Evolutionary conservation across 2,329 filamentous ascomycete genomes (phyloP).

Genomic region (Mariannaea elegans): DNA sequence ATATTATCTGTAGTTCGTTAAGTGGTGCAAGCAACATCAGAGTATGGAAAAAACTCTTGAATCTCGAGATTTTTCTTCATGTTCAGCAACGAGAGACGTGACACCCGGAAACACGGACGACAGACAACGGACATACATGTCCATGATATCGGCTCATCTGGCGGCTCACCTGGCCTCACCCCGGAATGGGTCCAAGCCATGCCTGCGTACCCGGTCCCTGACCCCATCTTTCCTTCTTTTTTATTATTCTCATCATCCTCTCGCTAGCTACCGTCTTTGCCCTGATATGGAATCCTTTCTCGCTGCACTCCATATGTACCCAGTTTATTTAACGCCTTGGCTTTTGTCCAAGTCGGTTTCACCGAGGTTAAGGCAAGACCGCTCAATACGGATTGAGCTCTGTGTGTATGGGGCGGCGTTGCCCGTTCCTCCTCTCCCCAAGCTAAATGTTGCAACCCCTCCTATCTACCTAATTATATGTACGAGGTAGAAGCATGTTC

Average conservation of each 20-base stretch:
- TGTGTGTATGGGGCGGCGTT: neutral
- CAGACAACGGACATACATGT: slow-evolving; percentile 25
- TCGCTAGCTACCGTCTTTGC: neutral
- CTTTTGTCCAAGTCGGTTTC: slow-evolving; percentile 29
- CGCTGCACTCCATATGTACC: neutral
- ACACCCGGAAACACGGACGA: neutral
- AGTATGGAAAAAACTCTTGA: no score
- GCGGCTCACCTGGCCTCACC: slow-evolving; percentile 15
- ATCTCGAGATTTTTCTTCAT: neutral
- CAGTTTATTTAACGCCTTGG: neutral
- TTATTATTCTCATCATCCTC: slow-evolving; percentile 13
- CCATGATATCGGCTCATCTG: slow-evolving; percentile 20
- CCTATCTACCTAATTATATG: no score
- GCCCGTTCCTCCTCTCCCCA: neutral
- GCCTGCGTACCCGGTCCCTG: slow-evolving; percentile 16
- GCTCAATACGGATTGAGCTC: neutral
- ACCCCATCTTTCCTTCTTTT: slow-evolving; percentile 27
- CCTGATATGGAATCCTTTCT: neutral
- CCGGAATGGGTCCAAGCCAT: slow-evolving; percentile 20
- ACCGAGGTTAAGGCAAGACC: slow-evolving; percentile 35
- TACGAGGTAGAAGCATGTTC: no score
- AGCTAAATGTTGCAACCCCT: no score
- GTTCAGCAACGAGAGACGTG: neutral
- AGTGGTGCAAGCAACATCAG: neutral
- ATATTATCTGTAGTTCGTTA: neutral